A percentile compares a stretch with the other conserved stretches of the same genome.
phyloP scores from a whole-genome alignment of 179 eudicot species.

The Carnegiea gigantea region DNA sequence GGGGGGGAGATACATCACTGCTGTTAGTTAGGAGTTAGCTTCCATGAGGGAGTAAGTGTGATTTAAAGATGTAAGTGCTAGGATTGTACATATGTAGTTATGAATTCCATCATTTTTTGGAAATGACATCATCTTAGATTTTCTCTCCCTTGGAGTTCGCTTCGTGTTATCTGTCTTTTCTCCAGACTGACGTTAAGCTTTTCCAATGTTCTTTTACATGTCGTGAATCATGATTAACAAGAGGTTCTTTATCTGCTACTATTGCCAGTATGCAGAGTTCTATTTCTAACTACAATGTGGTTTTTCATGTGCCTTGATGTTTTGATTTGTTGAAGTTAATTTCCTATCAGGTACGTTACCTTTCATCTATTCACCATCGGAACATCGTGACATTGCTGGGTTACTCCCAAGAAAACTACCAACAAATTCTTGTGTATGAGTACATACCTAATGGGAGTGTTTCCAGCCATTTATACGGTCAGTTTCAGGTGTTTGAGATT shows the following conservation, averaged over 20 bases:
- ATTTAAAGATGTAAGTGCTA: background rate
- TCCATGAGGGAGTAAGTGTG: background rate
- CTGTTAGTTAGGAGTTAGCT: background rate
- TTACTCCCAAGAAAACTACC: conserved; percentile 79
- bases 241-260: background rate
- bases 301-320: background rate
- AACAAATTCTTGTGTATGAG: conserved; percentile 86
- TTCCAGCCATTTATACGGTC: conserved; percentile 91
- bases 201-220: background rate
- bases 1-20: background rate
- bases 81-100: background rate
- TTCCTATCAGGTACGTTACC: conserved; percentile 73
- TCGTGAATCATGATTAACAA: background rate
- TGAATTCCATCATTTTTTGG: background rate
- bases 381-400: conserved; percentile 94
- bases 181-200: background rate
- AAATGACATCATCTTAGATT: background rate
- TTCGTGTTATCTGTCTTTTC: background rate
- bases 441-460: conserved; percentile 98
- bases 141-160: background rate
- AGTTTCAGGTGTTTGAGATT: conserved; percentile 6
- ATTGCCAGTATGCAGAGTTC: background rate
- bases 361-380: conserved; percentile 91
- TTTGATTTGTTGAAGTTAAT: conserved; percentile 21
- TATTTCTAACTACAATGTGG: background rate